Evolutionary conservation across 2,329 filamentous ascomycete species (phyloP), one percentile per base, ranked within the genome.

Genomic region (Calcarisporium arbuscula): DNA sequence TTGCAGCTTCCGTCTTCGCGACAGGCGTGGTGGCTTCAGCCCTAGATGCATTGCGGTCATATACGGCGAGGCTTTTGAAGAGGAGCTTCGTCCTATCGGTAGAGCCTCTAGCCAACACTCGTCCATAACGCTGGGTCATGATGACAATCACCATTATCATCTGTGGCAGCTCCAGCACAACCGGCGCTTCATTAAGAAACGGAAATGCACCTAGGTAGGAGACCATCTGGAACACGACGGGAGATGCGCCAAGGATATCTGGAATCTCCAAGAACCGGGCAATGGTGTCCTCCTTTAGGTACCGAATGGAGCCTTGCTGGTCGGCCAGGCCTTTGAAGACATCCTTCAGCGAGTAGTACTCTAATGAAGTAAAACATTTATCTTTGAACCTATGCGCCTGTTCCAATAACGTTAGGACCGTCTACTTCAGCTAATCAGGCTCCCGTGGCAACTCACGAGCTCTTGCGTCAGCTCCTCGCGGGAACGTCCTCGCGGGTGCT

Each of bases 151-250:
- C 80, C 62, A 85, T 83, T 38, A 87, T 68, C 57, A 86, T 62
- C 47, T 80, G 77, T 40, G 84, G 77, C 28, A 82, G 71, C 8
- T 81, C 79, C 31, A 88, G 58, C 4, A 85, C 77, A 4, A 72
- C 79, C 0, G 83, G 83, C 0, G 81, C 82, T 48, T 85, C 77
- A 34, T 74, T 70, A 3, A 83, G 65, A 44, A 86, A 86, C 0
- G 83, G 83, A 39, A 88, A 87, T 1, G 82, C 78, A 20, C 79
- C 83, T 1, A 86, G 65, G 46, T 80, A 83, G 5, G 78, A 80
- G 3, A 80, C 56, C 69, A 85, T 81, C 48, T 84, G 80, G 50
- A 84, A 86, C 29, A 87, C 51, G 28, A 87, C 70, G 3, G 80
- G 71, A 5, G 80, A 82, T 7, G 74, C 80, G 32, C 68, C 72